A percentile compares a stretch with the other conserved stretches of the same genome.
Evolutionary conservation across 2,329 filamentous ascomycete genomes (phyloP).

Genomic region (Alternaria brassicae): DNA sequence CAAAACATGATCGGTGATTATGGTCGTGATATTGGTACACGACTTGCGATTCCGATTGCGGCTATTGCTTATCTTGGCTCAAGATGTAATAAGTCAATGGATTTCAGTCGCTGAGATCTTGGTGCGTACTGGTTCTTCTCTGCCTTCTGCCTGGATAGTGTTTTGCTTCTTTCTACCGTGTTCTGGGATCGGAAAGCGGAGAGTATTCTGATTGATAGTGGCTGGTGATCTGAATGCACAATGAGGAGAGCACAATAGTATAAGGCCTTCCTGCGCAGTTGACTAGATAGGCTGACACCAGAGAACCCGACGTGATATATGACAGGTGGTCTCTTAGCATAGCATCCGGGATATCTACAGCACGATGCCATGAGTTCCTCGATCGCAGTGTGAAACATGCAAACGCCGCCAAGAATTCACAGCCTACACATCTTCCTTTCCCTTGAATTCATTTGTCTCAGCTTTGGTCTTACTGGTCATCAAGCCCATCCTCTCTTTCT

Average conservation of each 20-base stretch:
- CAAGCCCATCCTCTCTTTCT: constrained; percentile 24
- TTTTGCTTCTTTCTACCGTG: background rate
- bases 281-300: background rate
- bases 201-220: background rate
- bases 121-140: background rate
- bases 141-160: background rate
- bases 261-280: background rate
- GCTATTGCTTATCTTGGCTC: background rate
- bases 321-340: background rate
- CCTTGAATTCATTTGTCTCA: constrained; percentile 11
- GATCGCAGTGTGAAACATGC: background rate
- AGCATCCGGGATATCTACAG: background rate
- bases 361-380: background rate
- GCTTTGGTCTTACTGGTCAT: background rate
- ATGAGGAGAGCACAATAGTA: background rate
- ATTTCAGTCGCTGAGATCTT: background rate
- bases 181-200: background rate
- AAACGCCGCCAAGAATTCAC: background rate
- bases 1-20: background rate
- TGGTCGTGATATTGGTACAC: background rate
- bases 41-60: background rate
- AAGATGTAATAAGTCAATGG: background rate
- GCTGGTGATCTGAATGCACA: background rate
- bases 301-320: background rate
- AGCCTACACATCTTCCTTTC: constrained; percentile 18